Conservation (phyloP, 1,284 basidiomycete genomes). For the Ceraceosorus bombacis region DNA sequence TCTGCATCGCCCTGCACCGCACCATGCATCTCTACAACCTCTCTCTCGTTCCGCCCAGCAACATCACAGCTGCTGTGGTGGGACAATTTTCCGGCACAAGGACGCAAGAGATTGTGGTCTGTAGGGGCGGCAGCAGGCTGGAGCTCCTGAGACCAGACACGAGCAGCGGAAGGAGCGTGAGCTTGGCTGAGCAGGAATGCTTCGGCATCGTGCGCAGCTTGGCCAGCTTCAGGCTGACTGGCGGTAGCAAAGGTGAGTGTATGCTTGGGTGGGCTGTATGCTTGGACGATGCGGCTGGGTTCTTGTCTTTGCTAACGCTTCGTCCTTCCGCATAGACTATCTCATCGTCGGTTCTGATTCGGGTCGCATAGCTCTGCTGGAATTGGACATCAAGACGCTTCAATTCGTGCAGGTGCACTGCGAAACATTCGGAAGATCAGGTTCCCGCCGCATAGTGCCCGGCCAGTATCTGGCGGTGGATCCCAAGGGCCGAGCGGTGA, state of each 20-base stretch:
- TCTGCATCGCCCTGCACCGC: neutral
- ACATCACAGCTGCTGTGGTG: slow-evolving; percentile 38
- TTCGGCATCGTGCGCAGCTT: slow-evolving; percentile 44
- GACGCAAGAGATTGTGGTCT: slow-evolving; percentile 44
- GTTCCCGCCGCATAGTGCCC: slow-evolving; percentile 42
- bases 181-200: slow-evolving; percentile 30
- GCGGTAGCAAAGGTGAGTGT: slow-evolving; percentile 23
- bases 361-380: slow-evolving; percentile 43
- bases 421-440: slow-evolving; percentile 45
- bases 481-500: slow-evolving; percentile 44
- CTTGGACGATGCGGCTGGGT: neutral
- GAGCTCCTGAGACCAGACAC: slow-evolving; percentile 42
- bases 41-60: slow-evolving; percentile 37
- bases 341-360: slow-evolving; percentile 46
- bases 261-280: neutral
- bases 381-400: slow-evolving; percentile 35
- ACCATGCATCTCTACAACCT: slow-evolving; percentile 45
- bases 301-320: neutral
- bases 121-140: slow-evolving; percentile 29
- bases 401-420: slow-evolving; percentile 40
- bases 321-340: slow-evolving; percentile 27
- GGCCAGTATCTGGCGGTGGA: slow-evolving; percentile 47
- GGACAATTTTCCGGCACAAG: slow-evolving; percentile 45
- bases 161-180: slow-evolving; percentile 28
- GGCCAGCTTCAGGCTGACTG: slow-evolving; percentile 40